Percentiles rank a stretch among this genome's conserved stretches.
Evolutionary conservation across 2,329 filamentous ascomycete genomes (phyloP).

Genomic region (Epichloe gansuensis): DNA sequence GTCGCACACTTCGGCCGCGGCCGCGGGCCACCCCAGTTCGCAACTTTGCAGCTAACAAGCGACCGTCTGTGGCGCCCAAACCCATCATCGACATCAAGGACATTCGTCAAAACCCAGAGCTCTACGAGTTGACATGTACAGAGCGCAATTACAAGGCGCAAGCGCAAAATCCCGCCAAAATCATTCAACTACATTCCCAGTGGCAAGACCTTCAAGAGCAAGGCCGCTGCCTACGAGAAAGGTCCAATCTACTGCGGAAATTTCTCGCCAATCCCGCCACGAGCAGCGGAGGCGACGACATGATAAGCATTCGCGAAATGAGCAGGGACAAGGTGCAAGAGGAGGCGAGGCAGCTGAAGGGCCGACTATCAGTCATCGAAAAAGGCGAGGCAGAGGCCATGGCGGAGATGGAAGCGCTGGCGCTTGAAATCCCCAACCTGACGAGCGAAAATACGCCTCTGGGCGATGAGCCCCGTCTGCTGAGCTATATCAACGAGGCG

Average conservation of each 20-base stretch:
- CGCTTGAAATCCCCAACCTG: conserved; percentile 72
- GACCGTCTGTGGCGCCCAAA: conserved; percentile 64
- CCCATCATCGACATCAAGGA: conserved; percentile 73
- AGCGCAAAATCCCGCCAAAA: conserved; percentile 40
- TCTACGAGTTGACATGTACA: conserved; percentile 72
- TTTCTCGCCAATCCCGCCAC: conserved; percentile 40
- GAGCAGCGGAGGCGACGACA: conserved; percentile 29
- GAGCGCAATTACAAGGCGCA: conserved; percentile 67
- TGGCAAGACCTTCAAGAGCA: conserved; percentile 49
- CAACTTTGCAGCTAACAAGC: conserved; percentile 19
- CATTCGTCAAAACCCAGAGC: conserved; percentile 71
- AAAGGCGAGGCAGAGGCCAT: conserved; percentile 45
- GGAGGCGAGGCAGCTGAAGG: conserved; percentile 54
- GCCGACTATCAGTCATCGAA: conserved; percentile 46
- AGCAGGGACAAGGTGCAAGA: conserved; percentile 42
- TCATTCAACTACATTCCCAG: conserved; percentile 41
- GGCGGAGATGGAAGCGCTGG: conserved; percentile 58
- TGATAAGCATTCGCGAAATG: conserved; percentile 21
- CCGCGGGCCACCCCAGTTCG: conserved; percentile 7
- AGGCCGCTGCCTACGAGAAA: conserved; percentile 48
- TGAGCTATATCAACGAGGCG: conserved; percentile 69
- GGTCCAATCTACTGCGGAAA: conserved; percentile 49
- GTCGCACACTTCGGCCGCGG: conserved; percentile 6
- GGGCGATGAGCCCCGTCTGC: conserved; percentile 48
- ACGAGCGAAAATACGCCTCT: conserved; percentile 65